Evolutionary conservation across 108 stramenopile genomes (phyloP).

Genomic region (Seminavis robusta): DNA sequence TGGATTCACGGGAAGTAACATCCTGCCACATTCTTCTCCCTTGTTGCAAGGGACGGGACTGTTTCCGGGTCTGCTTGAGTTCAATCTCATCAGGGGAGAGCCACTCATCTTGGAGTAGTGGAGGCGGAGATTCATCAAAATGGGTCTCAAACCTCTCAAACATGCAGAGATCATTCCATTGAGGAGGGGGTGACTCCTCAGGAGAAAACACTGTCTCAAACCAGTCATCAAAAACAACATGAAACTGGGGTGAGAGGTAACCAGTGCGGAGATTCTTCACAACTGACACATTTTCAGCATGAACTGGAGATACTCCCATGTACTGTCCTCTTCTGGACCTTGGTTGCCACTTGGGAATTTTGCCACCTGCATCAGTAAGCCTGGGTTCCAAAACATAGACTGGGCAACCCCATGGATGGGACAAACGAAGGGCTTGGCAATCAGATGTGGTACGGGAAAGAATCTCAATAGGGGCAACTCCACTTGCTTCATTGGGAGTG

Average conservation of each 20-base stretch:
- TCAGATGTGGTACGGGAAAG: constrained; percentile 4
- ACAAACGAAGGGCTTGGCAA: constrained; percentile 8
- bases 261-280: constrained; percentile 12
- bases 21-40: no score
- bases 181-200: no score
- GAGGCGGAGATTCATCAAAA: no score
- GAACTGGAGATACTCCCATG: background rate
- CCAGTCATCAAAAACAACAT: constrained; percentile 42
- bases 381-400: constrained; percentile 19
- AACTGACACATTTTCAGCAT: background rate
- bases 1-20: no score
- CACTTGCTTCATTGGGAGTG: constrained; percentile 6
- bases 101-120: no score
- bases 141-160: no score
- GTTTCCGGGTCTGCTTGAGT: no score
- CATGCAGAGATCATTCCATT: no score
- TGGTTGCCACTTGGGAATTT: constrained; percentile 25
- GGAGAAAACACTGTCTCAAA: constrained; percentile 21
- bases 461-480: constrained; percentile 12
- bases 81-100: no score
- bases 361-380: constrained; percentile 7
- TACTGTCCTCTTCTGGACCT: constrained; percentile 10
- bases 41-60: no score
- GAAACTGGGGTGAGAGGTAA: constrained; percentile 31
- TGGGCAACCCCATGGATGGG: constrained; percentile 40